Percentiles rank a stretch among this genome's conserved stretches.
phyloP scores from a whole-genome alignment of 495 filamentous ascomycete genomes.

The Parathielavia appendiculata region DNA sequence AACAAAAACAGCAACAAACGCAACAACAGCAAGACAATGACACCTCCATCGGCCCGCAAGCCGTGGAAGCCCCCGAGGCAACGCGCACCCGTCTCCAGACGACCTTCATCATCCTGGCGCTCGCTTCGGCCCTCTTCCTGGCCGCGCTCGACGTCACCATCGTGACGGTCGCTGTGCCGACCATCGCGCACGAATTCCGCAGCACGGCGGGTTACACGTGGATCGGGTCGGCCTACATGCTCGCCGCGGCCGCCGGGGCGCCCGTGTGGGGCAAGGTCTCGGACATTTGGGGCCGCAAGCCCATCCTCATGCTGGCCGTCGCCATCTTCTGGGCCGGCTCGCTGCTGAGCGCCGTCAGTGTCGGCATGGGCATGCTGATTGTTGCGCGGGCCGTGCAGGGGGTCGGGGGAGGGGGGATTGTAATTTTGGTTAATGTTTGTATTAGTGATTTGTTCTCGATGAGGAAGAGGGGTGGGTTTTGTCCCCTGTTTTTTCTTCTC shows the following conservation, averaged over 20 bases:
- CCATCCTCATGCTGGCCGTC: conserved; percentile 67
- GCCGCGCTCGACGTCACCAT: conserved; percentile 46
- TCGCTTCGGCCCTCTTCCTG: conserved; percentile 50
- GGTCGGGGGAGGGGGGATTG: conserved; percentile 74
- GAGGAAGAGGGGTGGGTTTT: conserved; percentile 48
- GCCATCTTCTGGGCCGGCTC: conserved; percentile 71
- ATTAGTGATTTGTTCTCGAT: conserved; percentile 78
- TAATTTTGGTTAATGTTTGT: conserved; percentile 74
- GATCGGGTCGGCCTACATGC: conserved; percentile 67
- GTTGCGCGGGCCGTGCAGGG: conserved; percentile 75
- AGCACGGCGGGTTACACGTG: conserved; percentile 67
- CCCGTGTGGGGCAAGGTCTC: conserved; percentile 79
- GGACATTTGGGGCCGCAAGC: conserved; percentile 85
- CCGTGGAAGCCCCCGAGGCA: conserved; percentile 22
- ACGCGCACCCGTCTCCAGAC: conserved; percentile 35
- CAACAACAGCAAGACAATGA: background rate
- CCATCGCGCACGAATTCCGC: conserved; percentile 58
- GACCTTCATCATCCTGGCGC: conserved; percentile 36
- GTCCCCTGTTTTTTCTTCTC: background rate
- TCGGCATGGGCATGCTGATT: conserved; percentile 68
- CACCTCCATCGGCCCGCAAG: background rate
- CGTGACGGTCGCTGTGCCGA: conserved; percentile 43
- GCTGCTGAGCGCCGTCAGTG: conserved; percentile 63
- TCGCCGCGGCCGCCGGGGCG: conserved; percentile 62
- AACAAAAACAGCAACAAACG: background rate